Base-by-base conservation (phyloP, 2,329 filamentous ascomycete species). In the Trichophyton benhamiae region DNA sequence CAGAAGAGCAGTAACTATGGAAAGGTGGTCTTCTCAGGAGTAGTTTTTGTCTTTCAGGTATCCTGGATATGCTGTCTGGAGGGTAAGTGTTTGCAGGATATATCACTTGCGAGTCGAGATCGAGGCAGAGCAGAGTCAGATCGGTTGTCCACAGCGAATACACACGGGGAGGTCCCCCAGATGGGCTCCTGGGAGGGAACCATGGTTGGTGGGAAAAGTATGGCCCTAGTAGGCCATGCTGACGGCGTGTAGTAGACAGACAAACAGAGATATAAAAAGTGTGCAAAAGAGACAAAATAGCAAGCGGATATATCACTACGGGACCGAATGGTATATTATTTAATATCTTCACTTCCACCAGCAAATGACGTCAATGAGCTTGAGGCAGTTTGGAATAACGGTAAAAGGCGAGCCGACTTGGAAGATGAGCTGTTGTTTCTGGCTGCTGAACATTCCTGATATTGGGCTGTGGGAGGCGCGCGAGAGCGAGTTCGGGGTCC, bases 81-180 rank as follows among this genome's bases (percentile, higher is more conserved):
- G 22, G 27, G 27, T 30, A 30, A 7, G 6, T 30, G 5, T 42
- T 33, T 30, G 49, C 30, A 53, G 22, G 49, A 30, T 53, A 33
- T 25, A 33, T 15, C 13, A n/a, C 9, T 41, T 17, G 55, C 30
- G 55, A 58, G 25, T 25, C 15, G 33, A 36, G 33, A 11, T 13
- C 33, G 33, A 38, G 11, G 33, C 9, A 38, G 27, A 33, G 38
- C n/a, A 44, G n/a, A 15, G 55, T 41, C 15, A 30, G 38, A 58
- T 33, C 41, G 20, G 55, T 38, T 58, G 30, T 22, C 38, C 55
- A 41, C 55, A 58, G 55, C 33, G 25, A 57, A 41, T 25, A 41
- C 55, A 44, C 55, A 58, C 38, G 55, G 55, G 55, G 55, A 41
- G 8, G 15, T 41, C 55, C 55, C 55, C 55, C 55, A 44, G 55